phyloP scores from a whole-genome alignment of 2,329 filamentous ascomycete genomes.

The Parastagonospora nodorum region DNA sequence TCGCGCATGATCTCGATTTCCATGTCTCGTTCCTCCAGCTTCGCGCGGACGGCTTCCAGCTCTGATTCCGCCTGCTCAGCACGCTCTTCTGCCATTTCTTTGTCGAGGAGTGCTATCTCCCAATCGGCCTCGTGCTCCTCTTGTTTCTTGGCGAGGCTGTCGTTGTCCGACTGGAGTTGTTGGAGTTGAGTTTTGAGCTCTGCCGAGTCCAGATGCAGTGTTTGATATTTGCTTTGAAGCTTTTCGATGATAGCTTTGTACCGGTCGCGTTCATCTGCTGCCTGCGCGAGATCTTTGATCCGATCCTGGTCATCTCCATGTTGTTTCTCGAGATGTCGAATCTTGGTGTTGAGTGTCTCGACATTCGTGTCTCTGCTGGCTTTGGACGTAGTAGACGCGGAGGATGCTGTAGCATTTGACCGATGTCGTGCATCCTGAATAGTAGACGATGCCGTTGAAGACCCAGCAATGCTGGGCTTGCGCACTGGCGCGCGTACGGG shows the following conservation, averaged over 20 bases:
- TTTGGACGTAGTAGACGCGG: conserved; percentile 15
- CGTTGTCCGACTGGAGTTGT: conserved; percentile 72
- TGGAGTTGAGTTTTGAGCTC: conserved; percentile 79
- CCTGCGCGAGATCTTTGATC: conserved; percentile 75
- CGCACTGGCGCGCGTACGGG: conserved; percentile 16
- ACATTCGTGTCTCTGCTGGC: conserved; percentile 50
- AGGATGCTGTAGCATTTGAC: conserved; percentile 21
- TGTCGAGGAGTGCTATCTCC: conserved; percentile 86
- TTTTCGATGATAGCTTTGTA: conserved; percentile 88
- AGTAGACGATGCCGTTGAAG: conserved; percentile 10
- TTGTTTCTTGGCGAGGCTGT: conserved; percentile 73
- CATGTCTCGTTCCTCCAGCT: conserved; percentile 81
- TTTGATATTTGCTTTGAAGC: conserved; percentile 84
- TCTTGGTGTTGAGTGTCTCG: conserved; percentile 86
- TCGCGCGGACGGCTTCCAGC: conserved; percentile 74
- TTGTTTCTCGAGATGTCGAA: conserved; percentile 87
- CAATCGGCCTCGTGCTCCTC: conserved; percentile 84
- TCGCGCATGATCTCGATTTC: conserved; percentile 86
- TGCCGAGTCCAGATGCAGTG: conserved; percentile 77
- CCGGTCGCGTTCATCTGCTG: conserved; percentile 76
- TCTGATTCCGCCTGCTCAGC: conserved; percentile 82
- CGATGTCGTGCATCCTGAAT: conserved; percentile 1
- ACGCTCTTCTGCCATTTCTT: conserved; percentile 95
- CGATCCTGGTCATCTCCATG: conserved; percentile 82
- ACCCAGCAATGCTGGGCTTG: conserved; percentile 26